These are phyloP conservation scores for Physcia stellaris DNA, from an alignment of 495 filamentous ascomycete species.

Conservation along the genomic window DNA sequence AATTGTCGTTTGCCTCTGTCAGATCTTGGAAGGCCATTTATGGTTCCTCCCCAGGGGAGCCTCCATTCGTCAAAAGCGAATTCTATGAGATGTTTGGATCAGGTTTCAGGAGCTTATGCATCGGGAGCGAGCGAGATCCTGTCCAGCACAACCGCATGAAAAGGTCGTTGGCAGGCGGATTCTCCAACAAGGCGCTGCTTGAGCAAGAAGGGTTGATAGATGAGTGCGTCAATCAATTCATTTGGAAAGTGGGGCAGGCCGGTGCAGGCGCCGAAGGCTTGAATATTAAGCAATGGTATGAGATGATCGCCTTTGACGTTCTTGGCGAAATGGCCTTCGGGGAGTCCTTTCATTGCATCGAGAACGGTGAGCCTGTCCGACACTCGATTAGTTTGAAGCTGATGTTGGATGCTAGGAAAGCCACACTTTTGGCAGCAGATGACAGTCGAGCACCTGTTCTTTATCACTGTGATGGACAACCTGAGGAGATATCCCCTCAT, in stretches of 20 bases:
- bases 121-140: constrained; percentile 16
- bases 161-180: constrained; percentile 9
- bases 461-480: constrained; percentile 10
- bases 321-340: constrained; percentile 25
- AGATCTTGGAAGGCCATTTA: constrained; percentile 11
- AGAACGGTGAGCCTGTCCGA: constrained; percentile 3
- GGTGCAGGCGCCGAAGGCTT: constrained; percentile 4
- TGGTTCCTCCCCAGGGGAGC: constrained; percentile 1
- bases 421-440: constrained; percentile 12
- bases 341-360: constrained; percentile 15
- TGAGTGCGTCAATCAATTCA: background rate
- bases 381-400: background rate
- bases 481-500: constrained; percentile 6
- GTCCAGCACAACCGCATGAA: constrained; percentile 8
- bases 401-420: constrained; percentile 4
- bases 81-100: constrained; percentile 16
- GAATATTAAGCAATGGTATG: constrained; percentile 14
- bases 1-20: constrained; percentile 10
- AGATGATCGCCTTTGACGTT: constrained; percentile 18
- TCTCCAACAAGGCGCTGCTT: constrained; percentile 10
- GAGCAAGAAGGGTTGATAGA: constrained; percentile 10
- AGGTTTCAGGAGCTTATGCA: constrained; percentile 7
- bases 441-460: constrained; percentile 6
- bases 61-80: constrained; percentile 7
- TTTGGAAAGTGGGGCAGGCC: background rate